Evolutionary conservation across 2,329 filamentous ascomycete genomes (phyloP).

Genomic region (Nakataea oryzae): DNA sequence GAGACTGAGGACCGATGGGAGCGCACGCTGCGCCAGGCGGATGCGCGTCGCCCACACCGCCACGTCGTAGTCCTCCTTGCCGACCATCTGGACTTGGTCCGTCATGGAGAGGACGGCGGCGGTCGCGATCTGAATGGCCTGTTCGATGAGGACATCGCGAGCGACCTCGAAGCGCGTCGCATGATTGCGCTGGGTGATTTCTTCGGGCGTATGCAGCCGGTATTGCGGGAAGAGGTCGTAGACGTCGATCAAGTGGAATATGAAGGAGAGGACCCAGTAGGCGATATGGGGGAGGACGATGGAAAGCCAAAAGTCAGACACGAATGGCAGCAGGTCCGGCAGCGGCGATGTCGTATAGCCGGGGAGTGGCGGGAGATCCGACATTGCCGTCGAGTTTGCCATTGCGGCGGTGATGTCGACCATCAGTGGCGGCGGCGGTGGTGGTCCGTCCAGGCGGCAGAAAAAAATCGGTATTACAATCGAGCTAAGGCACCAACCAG

Average conservation of each 20-base stretch:
- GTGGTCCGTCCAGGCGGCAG: background rate
- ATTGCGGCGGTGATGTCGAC: conserved; percentile 28
- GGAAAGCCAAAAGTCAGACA: conserved; percentile 73
- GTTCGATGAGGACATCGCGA: conserved; percentile 84
- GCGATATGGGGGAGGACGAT: conserved; percentile 67
- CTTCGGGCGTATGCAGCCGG: conserved; percentile 87
- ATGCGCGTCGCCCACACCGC: conserved; percentile 83
- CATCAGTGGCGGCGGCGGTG: too few species aligned
- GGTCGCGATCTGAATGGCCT: conserved; percentile 74
- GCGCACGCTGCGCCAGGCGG: conserved; percentile 64
- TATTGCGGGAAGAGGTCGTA: conserved; percentile 84
- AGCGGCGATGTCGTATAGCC: conserved; percentile 64
- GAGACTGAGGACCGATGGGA: conserved; percentile 60
- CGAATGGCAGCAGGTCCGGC: conserved; percentile 61
- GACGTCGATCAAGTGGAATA: conserved; percentile 82
- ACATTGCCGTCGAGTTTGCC: conserved; percentile 42
- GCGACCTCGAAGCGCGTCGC: conserved; percentile 77
- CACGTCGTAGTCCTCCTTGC: conserved; percentile 76
- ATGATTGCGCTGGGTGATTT: conserved; percentile 79
- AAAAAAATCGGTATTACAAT: background rate
- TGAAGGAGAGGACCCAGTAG: conserved; percentile 79
- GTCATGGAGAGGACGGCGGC: conserved; percentile 57
- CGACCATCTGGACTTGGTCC: conserved; percentile 63
- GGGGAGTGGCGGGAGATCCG: conserved; percentile 74
- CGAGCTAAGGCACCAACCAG: background rate